Conservation (phyloP, 352 stramenopile genomes). For the Phytophthora cajani region DNA sequence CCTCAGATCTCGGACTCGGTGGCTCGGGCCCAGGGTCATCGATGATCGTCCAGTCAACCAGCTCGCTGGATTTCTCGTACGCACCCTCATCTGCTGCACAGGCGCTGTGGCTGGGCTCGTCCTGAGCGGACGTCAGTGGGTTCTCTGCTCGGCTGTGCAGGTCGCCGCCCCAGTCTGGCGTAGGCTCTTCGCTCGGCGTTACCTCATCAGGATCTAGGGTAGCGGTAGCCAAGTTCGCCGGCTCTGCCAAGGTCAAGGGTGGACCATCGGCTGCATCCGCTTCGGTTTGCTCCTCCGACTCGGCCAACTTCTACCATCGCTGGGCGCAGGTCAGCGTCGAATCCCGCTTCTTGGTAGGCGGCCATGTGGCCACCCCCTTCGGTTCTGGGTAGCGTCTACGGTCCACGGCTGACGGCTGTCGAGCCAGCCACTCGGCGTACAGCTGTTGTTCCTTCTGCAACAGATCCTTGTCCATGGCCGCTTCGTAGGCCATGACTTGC, state of each 20-base stretch:
- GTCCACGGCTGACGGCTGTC: background rate
- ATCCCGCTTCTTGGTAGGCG: background rate
- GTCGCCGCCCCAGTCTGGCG: too few relatives aligned
- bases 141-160: too few relatives aligned
- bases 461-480: background rate
- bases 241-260: too few relatives aligned
- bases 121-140: too few relatives aligned
- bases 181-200: too few relatives aligned
- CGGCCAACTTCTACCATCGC: background rate
- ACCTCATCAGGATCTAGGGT: too few relatives aligned
- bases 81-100: background rate
- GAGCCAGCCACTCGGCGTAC: background rate
- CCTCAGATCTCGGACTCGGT: background rate
- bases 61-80: background rate
- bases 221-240: too few relatives aligned
- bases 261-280: too few relatives aligned
- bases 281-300: too few relatives aligned
- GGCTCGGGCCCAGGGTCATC: background rate
- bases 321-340: background rate
- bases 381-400: background rate
- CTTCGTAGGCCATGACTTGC: background rate
- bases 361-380: background rate
- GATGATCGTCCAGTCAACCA: background rate
- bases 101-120: too few relatives aligned
- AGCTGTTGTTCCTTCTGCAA: background rate